A percentile compares a stretch with the other conserved stretches of the same genome.
These are phyloP conservation scores for Tylopilus cervinicoccineus DNA, from an alignment of 768 basidiomycete genomes.

Conservation along the genomic window DNA sequence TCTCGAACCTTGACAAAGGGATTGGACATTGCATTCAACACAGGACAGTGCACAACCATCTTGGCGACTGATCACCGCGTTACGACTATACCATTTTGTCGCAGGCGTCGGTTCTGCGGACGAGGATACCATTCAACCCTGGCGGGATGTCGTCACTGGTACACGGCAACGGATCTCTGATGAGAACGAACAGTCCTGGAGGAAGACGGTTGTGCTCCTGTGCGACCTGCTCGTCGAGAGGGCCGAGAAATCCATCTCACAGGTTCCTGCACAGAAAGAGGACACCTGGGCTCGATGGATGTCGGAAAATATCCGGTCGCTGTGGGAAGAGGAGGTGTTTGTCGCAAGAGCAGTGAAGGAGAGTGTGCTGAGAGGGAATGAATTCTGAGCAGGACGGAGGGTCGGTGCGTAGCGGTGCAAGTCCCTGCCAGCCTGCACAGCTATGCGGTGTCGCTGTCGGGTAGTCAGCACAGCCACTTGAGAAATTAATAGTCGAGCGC, in stretches of 20 bases:
- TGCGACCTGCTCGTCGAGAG: constrained; percentile 38
- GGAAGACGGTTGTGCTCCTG: constrained; percentile 33
- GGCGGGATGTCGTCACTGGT: constrained; percentile 54
- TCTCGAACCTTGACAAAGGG: constrained; percentile 38
- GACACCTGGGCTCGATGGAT: constrained; percentile 33
- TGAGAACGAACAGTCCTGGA: constrained; percentile 50
- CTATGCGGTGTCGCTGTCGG: background rate
- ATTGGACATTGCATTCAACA: constrained; percentile 71
- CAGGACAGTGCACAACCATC: constrained; percentile 70
- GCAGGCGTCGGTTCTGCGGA: constrained; percentile 25
- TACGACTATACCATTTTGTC: constrained; percentile 60
- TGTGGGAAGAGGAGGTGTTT: constrained; percentile 61
- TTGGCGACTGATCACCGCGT: constrained; percentile 67
- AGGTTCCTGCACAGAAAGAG: background rate
- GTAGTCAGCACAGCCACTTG: constrained; percentile 18
- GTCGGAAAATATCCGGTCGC: constrained; percentile 36
- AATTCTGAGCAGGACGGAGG: too few species aligned
- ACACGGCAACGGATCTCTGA: constrained; percentile 41
- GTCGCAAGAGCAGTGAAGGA: constrained; percentile 47
- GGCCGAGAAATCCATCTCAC: constrained; percentile 23
- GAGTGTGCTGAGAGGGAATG: constrained; percentile 43
- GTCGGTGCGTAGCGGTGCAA: background rate
- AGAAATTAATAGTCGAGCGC: background rate
- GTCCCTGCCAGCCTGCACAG: background rate
- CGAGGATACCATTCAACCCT: constrained; percentile 37